Percentiles rank a stretch among this genome's conserved stretches.
These are phyloP conservation scores for Arthrinium phaeospermum DNA, from an alignment of 2,329 filamentous ascomycete species.

Conservation along the genomic window DNA sequence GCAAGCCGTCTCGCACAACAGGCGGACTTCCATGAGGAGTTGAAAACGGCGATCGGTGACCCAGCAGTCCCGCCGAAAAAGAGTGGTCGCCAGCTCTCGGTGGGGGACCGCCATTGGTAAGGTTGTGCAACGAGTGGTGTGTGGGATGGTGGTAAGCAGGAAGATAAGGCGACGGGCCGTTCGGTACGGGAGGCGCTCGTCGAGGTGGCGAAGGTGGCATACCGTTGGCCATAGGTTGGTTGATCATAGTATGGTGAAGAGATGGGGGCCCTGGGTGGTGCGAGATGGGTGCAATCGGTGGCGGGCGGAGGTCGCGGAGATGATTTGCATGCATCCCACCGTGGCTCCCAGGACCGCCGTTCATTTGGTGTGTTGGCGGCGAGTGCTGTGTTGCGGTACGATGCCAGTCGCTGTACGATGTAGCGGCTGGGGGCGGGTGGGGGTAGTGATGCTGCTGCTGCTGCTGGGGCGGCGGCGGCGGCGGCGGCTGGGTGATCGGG, in stretches of 20 bases:
- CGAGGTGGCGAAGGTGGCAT: conserved; percentile 56
- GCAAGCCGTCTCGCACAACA: conserved; percentile 45
- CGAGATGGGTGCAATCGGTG: conserved; percentile 49
- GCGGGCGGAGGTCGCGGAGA: conserved; percentile 56
- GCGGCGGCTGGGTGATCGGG: conserved; percentile 41
- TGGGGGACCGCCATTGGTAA: conserved; percentile 48
- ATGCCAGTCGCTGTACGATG: conserved; percentile 55
- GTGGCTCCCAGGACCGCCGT: conserved; percentile 48
- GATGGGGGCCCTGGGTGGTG: conserved; percentile 47
- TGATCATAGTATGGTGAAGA: conserved; percentile 50
- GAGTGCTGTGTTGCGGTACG: conserved; percentile 56
- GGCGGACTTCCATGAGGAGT: conserved; percentile 53
- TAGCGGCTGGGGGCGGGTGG: conserved; percentile 35
- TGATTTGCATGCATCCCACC: conserved; percentile 38
- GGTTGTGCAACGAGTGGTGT: conserved; percentile 37
- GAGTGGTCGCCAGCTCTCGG: conserved; percentile 52
- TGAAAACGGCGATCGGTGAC: conserved; percentile 49
- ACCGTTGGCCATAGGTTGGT: conserved; percentile 50
- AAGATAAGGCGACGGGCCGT: conserved; percentile 46
- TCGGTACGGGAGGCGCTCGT: conserved; percentile 47
- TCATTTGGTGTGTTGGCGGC: conserved; percentile 55
- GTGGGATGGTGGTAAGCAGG: conserved; percentile 40
- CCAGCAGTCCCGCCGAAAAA: conserved; percentile 51
- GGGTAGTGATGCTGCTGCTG: conserved; percentile 42
- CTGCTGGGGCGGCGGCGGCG: conserved; percentile 33